These are phyloP conservation scores for Arbutus unedo DNA, from an alignment of 148 eudicot genomes.

Conservation along the genomic window DNA sequence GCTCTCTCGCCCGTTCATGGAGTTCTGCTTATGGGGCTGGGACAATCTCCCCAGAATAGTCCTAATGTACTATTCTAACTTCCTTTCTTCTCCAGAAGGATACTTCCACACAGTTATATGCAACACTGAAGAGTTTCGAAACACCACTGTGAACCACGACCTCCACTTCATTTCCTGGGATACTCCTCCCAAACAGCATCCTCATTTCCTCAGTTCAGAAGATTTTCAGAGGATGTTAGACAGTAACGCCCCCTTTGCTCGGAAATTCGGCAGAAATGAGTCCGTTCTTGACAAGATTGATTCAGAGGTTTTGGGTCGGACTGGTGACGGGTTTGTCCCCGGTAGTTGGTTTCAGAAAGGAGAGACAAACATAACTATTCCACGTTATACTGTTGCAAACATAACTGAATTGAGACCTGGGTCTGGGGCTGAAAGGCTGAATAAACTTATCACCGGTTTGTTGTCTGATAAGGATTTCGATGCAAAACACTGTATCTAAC, in stretches of 20 bases:
- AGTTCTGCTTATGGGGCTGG: conserved; percentile 72
- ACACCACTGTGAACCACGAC: conserved; percentile 72
- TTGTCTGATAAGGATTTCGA: conserved; percentile 45
- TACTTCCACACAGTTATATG: conserved; percentile 80
- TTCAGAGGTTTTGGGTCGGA: conserved; percentile 46
- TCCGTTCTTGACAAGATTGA: conserved; percentile 54
- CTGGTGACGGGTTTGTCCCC: conserved; percentile 46
- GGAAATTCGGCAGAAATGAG: conserved; percentile 54
- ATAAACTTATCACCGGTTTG: conserved; percentile 43
- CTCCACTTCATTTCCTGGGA: conserved; percentile 81
- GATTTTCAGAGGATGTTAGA: conserved; percentile 56
- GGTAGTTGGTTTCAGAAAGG: conserved; percentile 51
- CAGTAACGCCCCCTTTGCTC: conserved; percentile 66
- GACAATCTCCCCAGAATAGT: conserved; percentile 63
- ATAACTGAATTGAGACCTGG: conserved; percentile 47
- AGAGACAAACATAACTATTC: conserved; percentile 15
- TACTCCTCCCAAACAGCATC: conserved; percentile 74
- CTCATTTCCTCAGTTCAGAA: conserved; percentile 49
- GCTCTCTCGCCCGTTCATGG: conserved; percentile 74
- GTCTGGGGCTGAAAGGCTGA: conserved; percentile 54
- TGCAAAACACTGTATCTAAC: conserved; percentile 49
- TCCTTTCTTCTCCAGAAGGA: conserved; percentile 74
- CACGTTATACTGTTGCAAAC: conserved; percentile 27
- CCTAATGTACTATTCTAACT: conserved; percentile 71
- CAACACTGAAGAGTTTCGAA: conserved; percentile 56